Evolutionary conservation across 2,329 filamentous ascomycete genomes (phyloP), one percentile per base, ranked within the genome.

Genomic region (Colletotrichum aenigma): DNA sequence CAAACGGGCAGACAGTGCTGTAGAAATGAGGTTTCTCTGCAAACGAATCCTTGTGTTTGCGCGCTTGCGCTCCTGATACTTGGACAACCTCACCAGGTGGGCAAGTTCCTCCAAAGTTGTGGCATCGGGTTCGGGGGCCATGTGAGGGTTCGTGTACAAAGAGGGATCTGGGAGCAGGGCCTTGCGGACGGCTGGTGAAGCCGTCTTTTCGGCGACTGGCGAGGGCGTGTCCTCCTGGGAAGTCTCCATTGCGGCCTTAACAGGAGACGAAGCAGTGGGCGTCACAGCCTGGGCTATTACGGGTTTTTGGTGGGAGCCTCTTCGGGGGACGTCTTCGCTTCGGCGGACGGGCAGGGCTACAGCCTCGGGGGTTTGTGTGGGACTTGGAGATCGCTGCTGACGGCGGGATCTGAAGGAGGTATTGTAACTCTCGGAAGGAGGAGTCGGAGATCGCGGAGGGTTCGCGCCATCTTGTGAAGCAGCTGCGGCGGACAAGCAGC

Each of bases 21-120:
- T 94, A 24, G 93, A 94, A 69, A 96, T 91, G 76, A 96, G 87
- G 81, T 91, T 94, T 81, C 93, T 90, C 83, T 96, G 94, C 69
- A 97, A 89, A 73, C 94, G 93, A 78, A 94, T 88, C 79, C 94
- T 90, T 61, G 93, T 94, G 81, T 93, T 93, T 78, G 91, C 89
- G 85, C 94, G 92, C 88, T 95, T 94, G 88, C 94, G 93, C 88
- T 95, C 93, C 85, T 96, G 94, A 83, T 96, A 95, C 81, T 93
- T 94, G 82, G 94, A 94, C 77, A 96, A 87, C 76, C 94, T 92
- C 78, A 95, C 93, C 80, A 96, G 85, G 83, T 96, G 94, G 67
- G 94, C 94, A 78, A 96, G 90, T 84, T 96, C 94, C 81, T 94
- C 92, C 76, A 96, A 87, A 16, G 93, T 94, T 61, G 93, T 95